Conservation (phyloP, 2,329 filamentous ascomycete genomes). For the Sarocladiaceae sp. region DNA sequence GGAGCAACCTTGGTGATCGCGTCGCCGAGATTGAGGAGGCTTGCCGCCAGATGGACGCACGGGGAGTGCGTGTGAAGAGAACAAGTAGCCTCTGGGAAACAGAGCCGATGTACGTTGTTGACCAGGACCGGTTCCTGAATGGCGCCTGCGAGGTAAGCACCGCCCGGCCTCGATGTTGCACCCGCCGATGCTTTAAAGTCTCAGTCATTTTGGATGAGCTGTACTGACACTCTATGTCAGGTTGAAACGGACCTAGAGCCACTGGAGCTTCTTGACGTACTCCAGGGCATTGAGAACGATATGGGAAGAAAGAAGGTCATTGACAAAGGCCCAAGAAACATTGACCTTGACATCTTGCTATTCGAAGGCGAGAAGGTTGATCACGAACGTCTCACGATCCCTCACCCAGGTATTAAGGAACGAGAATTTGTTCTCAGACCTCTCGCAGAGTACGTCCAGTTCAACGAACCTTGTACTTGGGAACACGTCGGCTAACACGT, state of each 20-base stretch:
- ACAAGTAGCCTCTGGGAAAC: constrained; percentile 94
- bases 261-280: constrained; percentile 65
- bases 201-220: not conserved
- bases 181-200: constrained; percentile 14
- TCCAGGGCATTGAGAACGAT: constrained; percentile 76
- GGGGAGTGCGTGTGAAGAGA: constrained; percentile 65
- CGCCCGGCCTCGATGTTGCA: too few relatives aligned
- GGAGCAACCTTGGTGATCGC: constrained; percentile 87
- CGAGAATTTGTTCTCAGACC: constrained; percentile 90
- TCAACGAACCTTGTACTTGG: not conserved
- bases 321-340: constrained; percentile 90
- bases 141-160: constrained; percentile 85
- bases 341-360: constrained; percentile 87
- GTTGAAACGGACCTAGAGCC: constrained; percentile 75
- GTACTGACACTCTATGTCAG: constrained; percentile 37
- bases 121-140: constrained; percentile 86
- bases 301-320: constrained; percentile 79
- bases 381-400: constrained; percentile 71
- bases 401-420: constrained; percentile 79
- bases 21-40: constrained; percentile 80
- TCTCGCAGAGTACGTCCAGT: constrained; percentile 60
- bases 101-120: constrained; percentile 89
- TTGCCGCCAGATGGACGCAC: constrained; percentile 67
- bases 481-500: not conserved
- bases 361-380: constrained; percentile 63